Conservation (phyloP, 2,329 filamentous ascomycete species). For the Trichoderma atrobrunneum region DNA sequence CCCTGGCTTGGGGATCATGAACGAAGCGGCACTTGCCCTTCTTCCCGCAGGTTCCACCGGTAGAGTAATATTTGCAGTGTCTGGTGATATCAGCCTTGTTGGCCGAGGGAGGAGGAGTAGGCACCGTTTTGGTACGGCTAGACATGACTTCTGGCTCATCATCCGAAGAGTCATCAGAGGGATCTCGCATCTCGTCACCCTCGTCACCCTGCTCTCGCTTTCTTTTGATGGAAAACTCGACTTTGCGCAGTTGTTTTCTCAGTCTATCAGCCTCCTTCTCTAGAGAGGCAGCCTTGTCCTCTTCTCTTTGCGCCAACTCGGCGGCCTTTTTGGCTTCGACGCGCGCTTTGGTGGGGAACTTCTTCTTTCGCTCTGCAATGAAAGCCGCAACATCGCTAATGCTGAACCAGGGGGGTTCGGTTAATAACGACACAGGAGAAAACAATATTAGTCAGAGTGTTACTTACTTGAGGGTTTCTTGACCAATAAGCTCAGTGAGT, state of each 20-base stretch:
- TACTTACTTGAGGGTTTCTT: constrained; percentile 55
- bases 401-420: constrained; percentile 31
- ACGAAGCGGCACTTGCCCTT: constrained; percentile 74
- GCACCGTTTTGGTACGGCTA: constrained; percentile 40
- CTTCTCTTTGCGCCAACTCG: constrained; percentile 44
- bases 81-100: constrained; percentile 60
- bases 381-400: constrained; percentile 73
- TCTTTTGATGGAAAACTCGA: constrained; percentile 67
- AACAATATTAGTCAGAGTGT: background rate
- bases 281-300: constrained; percentile 60
- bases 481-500: constrained; percentile 53
- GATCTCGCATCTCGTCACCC: constrained; percentile 62
- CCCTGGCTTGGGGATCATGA: constrained; percentile 61
- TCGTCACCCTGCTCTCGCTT: constrained; percentile 67
- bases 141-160: constrained; percentile 60
- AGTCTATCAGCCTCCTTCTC: constrained; percentile 62
- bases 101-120: constrained; percentile 39
- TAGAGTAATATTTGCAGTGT: constrained; percentile 70
- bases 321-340: constrained; percentile 60
- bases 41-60: constrained; percentile 66
- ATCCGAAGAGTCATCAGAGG: constrained; percentile 51
- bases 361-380: constrained; percentile 74
- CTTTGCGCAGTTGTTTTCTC: constrained; percentile 63
- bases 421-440: background rate
- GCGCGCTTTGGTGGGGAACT: constrained; percentile 75